Percentiles rank a stretch among this genome's conserved stretches.
phyloP scores from a whole-genome alignment of 176 grass and related monocot genomes.

The Pharus latifolius region DNA sequence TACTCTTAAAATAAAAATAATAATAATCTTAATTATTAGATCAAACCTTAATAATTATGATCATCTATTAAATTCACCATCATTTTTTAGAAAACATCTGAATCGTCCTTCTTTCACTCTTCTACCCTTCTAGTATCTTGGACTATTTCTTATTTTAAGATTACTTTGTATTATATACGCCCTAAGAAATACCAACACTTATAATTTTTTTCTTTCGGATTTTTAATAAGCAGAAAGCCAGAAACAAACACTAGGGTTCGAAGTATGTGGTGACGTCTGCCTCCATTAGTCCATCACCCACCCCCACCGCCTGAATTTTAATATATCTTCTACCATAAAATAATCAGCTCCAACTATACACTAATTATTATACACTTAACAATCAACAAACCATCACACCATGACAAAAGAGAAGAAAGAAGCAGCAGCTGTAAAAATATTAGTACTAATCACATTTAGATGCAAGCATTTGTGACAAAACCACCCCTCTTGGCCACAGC shows the following conservation, averaged over 20 bases:
- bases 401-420: slow-evolving; percentile 30
- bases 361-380: neutral
- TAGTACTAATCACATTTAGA: slow-evolving; percentile 29
- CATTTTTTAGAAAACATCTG: no score
- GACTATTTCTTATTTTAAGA: no score
- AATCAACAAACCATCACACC: neutral
- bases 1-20: no score
- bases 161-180: no score
- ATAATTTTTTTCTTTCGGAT: no score
- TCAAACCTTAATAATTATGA: no score
- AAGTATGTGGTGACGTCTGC: slow-evolving; percentile 6
- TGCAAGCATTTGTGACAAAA: neutral
- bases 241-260: slow-evolving; percentile 1
- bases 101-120: no score
- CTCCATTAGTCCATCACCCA: slow-evolving; percentile 2
- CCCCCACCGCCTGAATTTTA: neutral
- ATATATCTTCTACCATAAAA: slow-evolving; percentile 15
- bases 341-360: slow-evolving; percentile 14
- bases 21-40: no score
- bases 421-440: neutral
- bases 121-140: no score
- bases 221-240: no score
- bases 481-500: neutral
- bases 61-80: no score
- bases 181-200: no score